Base-by-base conservation (phyloP, 495 filamentous ascomycete species). In the Aspergillus taichungensis region DNA sequence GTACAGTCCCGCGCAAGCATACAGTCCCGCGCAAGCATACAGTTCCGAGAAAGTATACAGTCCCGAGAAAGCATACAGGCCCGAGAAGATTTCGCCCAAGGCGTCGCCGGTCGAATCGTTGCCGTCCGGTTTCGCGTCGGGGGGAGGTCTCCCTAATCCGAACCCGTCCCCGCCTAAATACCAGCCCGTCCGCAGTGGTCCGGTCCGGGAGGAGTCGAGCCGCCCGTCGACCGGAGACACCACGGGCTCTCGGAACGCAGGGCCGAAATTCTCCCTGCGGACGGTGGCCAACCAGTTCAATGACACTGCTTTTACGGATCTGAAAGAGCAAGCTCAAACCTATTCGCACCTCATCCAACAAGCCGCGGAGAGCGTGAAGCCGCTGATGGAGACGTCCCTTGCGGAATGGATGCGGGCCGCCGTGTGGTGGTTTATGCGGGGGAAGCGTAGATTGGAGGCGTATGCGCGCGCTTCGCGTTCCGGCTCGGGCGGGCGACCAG, bases 351-450 rank as follows among this genome's bases (percentile, higher is more conserved):
- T 87, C 6, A 87, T 94, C 55, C 67, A 73, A 27, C 61, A 84
- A 9, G 82, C 87, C 37, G 82, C 86, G 3, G 84, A 91, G 54
- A 72, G 76, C 34, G 73, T 77, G n/a, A 77, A 75, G 43, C 79
- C 84, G 0, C 38, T 84, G n/a, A 61, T 71, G 43, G 73, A 71
- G 42, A 79, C 74, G 8, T 72, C 72, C 6, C 69, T 77, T 3
- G 64, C 76, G 13, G 77, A 88, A 54, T 80, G 89, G 71, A 69
- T 85, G 9, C 69, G 82, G 47, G 82, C 78, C 36, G 79, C 78
- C 12, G 60, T 84, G 3, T 95, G 89, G 89, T 95, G 89, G 89
- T 94, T 94, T 54, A 55, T 94, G 46, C 79, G 74, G 31, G 89
- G 87, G 42, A 79, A 87, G 51, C 73, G 78, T 37, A 74, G 77